Evolutionary conservation across 2,329 filamentous ascomycete genomes (phyloP).

Genomic region (Pezicula rhizophila): DNA sequence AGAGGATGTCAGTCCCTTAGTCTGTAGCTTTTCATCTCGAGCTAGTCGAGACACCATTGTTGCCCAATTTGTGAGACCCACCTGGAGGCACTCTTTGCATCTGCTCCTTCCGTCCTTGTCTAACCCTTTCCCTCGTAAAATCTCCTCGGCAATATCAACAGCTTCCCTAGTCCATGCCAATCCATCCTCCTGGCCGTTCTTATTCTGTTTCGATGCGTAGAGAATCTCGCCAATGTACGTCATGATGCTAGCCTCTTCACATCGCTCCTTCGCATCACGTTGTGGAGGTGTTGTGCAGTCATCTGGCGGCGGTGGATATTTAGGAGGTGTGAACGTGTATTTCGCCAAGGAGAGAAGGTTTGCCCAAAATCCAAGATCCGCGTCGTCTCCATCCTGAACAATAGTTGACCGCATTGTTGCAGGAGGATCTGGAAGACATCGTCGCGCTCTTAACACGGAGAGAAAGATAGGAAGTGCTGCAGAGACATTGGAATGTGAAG

Average conservation of each 20-base stretch:
- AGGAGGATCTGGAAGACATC: slow-evolving; percentile 44
- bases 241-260: slow-evolving; percentile 81
- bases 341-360: slow-evolving; percentile 24
- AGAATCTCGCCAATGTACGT: slow-evolving; percentile 92
- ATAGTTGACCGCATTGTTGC: slow-evolving; percentile 12
- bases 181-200: slow-evolving; percentile 54
- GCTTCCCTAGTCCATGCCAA: slow-evolving; percentile 87
- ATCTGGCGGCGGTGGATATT: slow-evolving; percentile 64
- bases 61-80: slow-evolving; percentile 76
- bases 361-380: slow-evolving; percentile 13
- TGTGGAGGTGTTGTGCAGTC: slow-evolving; percentile 64
- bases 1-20: slow-evolving; percentile 5
- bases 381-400: slow-evolving; percentile 7
- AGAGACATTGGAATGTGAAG: slow-evolving; percentile 58
- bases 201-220: slow-evolving; percentile 52
- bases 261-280: slow-evolving; percentile 60
- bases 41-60: slow-evolving; percentile 66
- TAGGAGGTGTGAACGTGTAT: slow-evolving; percentile 40
- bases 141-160: slow-evolving; percentile 72
- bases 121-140: slow-evolving; percentile 38
- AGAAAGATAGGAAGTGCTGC: slow-evolving; percentile 77
- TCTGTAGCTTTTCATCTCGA: slow-evolving; percentile 28
- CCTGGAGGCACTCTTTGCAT: slow-evolving; percentile 71
- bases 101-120: slow-evolving; percentile 43
- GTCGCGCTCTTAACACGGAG: slow-evolving; percentile 74